These are phyloP conservation scores for Colletotrichum spaethianum DNA, from an alignment of 2,329 filamentous ascomycete genomes.

Conservation along the genomic window DNA sequence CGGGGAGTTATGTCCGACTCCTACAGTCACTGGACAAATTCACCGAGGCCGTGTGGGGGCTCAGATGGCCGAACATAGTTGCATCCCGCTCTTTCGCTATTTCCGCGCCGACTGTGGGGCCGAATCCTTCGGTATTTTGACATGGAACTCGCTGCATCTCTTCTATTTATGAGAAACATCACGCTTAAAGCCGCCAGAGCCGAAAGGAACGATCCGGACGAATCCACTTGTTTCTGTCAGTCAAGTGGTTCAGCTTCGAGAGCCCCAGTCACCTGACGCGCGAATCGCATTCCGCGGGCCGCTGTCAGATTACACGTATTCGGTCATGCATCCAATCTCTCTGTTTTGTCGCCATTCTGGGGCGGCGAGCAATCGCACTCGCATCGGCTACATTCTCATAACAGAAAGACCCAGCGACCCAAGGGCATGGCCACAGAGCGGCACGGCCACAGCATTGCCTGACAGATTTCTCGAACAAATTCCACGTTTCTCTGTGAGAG, in stretches of 20 bases:
- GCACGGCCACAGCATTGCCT: slow-evolving; percentile 3
- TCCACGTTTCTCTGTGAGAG: slow-evolving; percentile 6
- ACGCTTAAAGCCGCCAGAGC: not conserved
- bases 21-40: slow-evolving; percentile 13
- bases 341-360: not conserved
- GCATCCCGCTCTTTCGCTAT: slow-evolving; percentile 1
- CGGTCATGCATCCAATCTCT: not conserved
- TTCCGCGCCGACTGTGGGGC: slow-evolving; percentile 20
- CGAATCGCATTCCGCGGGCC: slow-evolving; percentile 30
- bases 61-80: not conserved
- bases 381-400: slow-evolving; percentile 15
- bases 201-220: slow-evolving; percentile 3
- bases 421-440: not conserved
- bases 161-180: not conserved
- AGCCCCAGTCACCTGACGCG: slow-evolving; percentile 4
- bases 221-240: slow-evolving; percentile 6
- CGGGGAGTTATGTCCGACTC: not conserved
- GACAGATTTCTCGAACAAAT: slow-evolving; percentile 32
- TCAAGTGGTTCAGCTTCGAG: slow-evolving; percentile 5
- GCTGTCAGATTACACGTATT: not conserved
- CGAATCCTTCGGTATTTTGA: slow-evolving; percentile 19
- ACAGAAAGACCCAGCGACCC: not conserved
- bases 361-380: slow-evolving; percentile 18
- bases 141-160: slow-evolving; percentile 8
- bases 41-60: not conserved